A percentile compares a stretch with the other conserved stretches of the same genome.
Evolutionary conservation across 441 rosid genomes (phyloP).

Genomic region (Arabidopsis lyrata): DNA sequence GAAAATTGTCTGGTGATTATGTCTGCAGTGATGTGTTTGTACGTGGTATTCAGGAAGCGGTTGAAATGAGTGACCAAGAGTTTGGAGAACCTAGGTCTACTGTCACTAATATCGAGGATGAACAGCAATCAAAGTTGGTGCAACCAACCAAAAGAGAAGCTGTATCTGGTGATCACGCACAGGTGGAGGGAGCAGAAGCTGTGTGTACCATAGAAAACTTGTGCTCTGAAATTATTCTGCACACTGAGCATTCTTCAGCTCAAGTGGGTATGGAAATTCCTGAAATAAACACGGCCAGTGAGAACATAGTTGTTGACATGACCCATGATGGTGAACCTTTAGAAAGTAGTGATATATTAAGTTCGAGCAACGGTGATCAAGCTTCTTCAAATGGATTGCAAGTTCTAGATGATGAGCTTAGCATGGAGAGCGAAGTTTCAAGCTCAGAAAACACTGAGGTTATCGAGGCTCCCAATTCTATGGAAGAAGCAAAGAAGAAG

Average conservation of each 20-base stretch:
- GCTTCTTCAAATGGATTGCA: slow-evolving; percentile 45
- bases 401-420: slow-evolving; percentile 44
- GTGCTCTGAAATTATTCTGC: slow-evolving; percentile 31
- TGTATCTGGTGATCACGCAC: slow-evolving; percentile 37
- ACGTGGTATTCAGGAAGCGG: slow-evolving; percentile 48
- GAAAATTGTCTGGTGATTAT: slow-evolving; percentile 36
- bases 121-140: slow-evolving; percentile 34
- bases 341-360: slow-evolving; percentile 32
- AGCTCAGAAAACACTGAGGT: slow-evolving; percentile 43
- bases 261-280: slow-evolving; percentile 48
- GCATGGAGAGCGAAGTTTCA: slow-evolving; percentile 47
- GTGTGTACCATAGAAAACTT: slow-evolving; percentile 45
- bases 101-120: slow-evolving; percentile 36
- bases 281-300: slow-evolving; percentile 29
- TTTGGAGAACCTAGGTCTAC: slow-evolving; percentile 40
- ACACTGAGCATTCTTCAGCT: slow-evolving; percentile 23
- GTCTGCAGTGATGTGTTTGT: slow-evolving; percentile 27
- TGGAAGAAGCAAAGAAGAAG: slow-evolving; percentile 57
- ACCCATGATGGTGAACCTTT: slow-evolving; percentile 40
- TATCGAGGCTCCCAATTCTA: slow-evolving; percentile 37
- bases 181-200: slow-evolving; percentile 44
- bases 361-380: slow-evolving; percentile 43
- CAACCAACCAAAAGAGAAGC: slow-evolving; percentile 41
- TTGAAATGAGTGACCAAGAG: slow-evolving; percentile 36
- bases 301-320: slow-evolving; percentile 41